Conservation (phyloP, 129 eudicot species). For the Centrapalus pauciflorus region DNA sequence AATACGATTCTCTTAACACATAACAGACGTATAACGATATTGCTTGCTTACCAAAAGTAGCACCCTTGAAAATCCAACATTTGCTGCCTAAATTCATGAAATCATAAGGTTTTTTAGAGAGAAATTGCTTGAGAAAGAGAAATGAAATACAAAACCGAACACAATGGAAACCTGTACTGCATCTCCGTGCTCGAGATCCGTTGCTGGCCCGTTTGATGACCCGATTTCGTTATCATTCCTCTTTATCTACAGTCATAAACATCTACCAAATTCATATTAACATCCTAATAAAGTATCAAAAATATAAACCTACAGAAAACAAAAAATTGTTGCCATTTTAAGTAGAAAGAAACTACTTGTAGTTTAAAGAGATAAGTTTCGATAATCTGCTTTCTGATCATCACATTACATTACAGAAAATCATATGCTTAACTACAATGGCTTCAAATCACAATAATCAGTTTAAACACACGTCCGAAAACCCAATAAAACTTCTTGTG, state of each 20-base stretch:
- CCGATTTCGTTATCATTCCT: constrained; percentile 25
- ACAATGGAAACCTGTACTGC: constrained; percentile 33
- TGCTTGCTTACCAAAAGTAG: constrained; percentile 35
- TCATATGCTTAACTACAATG: background rate
- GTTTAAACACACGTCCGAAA: background rate
- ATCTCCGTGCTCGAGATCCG: constrained; percentile 43
- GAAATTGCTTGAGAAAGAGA: background rate
- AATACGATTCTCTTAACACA: background rate
- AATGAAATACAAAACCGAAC: background rate
- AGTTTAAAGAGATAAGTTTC: background rate
- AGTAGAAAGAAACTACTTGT: background rate
- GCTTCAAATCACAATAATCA: background rate
- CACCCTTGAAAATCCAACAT: constrained; percentile 44
- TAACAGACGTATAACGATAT: background rate
- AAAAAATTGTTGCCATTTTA: background rate
- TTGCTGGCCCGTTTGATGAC: constrained; percentile 24
- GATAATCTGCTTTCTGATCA: background rate
- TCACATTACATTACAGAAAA: background rate
- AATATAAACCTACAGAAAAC: background rate
- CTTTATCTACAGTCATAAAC: constrained; percentile 22
- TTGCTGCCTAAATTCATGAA: constrained; percentile 32
- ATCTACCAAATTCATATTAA: background rate
- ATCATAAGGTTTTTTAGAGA: background rate
- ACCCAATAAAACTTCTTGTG: background rate
- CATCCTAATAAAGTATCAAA: no score